A percentile compares a stretch with the other conserved stretches of the same genome.
Conservation (phyloP, 1,284 basidiomycete species). For the Leccinum insolens region DNA sequence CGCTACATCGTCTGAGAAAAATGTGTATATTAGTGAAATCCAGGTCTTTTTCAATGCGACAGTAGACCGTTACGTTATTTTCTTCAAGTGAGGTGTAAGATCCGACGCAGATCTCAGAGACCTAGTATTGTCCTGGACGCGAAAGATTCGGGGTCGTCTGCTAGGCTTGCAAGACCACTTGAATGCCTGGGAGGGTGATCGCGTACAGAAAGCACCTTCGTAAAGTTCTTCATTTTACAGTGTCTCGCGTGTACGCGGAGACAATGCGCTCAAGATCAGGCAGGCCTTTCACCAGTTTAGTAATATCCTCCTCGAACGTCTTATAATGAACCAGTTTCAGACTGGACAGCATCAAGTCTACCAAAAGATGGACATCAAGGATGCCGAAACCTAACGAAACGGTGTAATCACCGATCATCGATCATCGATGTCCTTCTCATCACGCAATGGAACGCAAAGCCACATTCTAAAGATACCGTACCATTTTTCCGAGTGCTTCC, state of each 20-base stretch:
- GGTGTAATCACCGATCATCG: conserved; percentile 49
- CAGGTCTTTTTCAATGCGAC: conserved; percentile 19
- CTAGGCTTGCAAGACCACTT: conserved; percentile 63
- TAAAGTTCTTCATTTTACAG: conserved; percentile 84
- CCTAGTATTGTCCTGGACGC: conserved; percentile 75
- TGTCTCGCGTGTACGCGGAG: conserved; percentile 91
- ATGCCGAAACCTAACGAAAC: conserved; percentile 12
- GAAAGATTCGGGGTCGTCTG: conserved; percentile 71
- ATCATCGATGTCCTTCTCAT: conserved; percentile 83
- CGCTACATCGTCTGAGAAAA: no score
- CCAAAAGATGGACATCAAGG: conserved; percentile 20
- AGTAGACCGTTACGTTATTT: conserved; percentile 73
- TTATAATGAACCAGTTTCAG: conserved; percentile 76
- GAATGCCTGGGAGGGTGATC: conserved; percentile 60
- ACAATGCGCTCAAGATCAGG: conserved; percentile 95
- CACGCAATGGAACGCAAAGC: conserved; percentile 87
- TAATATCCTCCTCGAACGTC: conserved; percentile 77
- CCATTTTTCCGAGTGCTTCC: conserved; percentile 86
- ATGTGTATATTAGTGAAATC: no score
- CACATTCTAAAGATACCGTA: conserved; percentile 96
- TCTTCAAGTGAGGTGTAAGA: conserved; percentile 67
- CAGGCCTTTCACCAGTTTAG: conserved; percentile 73
- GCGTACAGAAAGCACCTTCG: conserved; percentile 76
- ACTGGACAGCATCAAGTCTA: conserved; percentile 88
- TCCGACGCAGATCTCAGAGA: conserved; percentile 79